These are phyloP conservation scores for Phialophora tarda DNA, from an alignment of 2,329 filamentous ascomycete species.

Conservation along the genomic window DNA sequence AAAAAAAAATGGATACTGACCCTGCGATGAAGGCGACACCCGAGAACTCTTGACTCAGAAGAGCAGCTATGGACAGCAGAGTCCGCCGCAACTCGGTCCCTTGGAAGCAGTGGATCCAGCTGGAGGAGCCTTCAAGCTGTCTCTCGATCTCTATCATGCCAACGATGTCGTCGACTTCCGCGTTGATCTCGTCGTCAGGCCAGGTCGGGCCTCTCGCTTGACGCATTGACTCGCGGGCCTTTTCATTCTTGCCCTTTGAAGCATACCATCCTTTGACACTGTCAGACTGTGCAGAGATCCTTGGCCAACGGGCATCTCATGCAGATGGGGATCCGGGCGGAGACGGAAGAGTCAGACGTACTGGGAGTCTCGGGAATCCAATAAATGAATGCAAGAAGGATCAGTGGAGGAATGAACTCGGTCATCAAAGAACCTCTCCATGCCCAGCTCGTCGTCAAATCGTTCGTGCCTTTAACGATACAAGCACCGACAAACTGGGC, in stretches of 20 bases:
- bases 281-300: too few relatives aligned
- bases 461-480: conserved; percentile 69
- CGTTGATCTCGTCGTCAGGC: conserved; percentile 19
- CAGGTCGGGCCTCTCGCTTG: conserved; percentile 12
- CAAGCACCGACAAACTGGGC: conserved; percentile 71
- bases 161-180: conserved; percentile 19
- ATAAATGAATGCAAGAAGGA: conserved; percentile 60
- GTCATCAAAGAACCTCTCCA: conserved; percentile 78
- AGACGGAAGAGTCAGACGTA: too few relatives aligned
- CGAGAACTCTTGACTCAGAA: conserved; percentile 19
- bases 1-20: conserved; percentile 14
- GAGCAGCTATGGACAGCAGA: conserved; percentile 4
- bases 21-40: conserved; percentile 66
- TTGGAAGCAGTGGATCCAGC: conserved; percentile 18
- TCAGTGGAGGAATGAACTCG: conserved; percentile 58
- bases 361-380: conserved; percentile 58
- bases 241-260: conserved; percentile 5
- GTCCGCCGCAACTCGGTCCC: conserved; percentile 23
- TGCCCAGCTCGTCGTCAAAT: conserved; percentile 64
- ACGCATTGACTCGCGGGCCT: conserved; percentile 15
- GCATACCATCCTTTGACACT: conserved; percentile 73
- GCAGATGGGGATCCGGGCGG: too few relatives aligned
- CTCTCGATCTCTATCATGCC: conserved; percentile 20
- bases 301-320: too few relatives aligned
- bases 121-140: conserved; percentile 15